These are phyloP conservation scores for Colletotrichum simmondsii DNA, from an alignment of 2,329 filamentous ascomycete species.

Conservation along the genomic window DNA sequence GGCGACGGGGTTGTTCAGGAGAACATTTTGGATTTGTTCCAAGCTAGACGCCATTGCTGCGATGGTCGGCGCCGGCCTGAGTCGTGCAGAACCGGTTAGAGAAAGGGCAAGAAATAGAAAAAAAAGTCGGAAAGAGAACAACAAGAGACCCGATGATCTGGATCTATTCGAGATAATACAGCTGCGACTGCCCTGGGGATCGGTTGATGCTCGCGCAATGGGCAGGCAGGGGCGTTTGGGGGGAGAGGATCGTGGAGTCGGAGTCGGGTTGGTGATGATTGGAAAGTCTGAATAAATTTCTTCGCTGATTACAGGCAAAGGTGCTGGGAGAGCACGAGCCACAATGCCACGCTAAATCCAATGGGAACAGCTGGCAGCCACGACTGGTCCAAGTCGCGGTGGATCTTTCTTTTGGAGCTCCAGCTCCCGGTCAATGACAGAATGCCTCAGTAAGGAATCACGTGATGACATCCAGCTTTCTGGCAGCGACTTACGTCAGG, in stretches of 20 bases:
- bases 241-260: constrained; percentile 24
- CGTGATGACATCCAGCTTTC: not conserved
- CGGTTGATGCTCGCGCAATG: constrained; percentile 29
- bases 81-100: constrained; percentile 40
- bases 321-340: constrained; percentile 34
- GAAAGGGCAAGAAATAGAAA: constrained; percentile 35
- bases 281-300: constrained; percentile 37
- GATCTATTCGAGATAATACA: not conserved
- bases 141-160: constrained; percentile 20
- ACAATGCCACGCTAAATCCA: constrained; percentile 20
- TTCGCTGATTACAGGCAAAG: constrained; percentile 33
- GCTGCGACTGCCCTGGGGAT: constrained; percentile 22
- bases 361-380: constrained; percentile 21
- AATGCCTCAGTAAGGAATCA: not conserved
- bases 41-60: constrained; percentile 61
- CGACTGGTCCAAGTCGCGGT: constrained; percentile 3
- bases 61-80: constrained; percentile 40
- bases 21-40: constrained; percentile 64
- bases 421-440: not conserved
- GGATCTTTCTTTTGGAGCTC: constrained; percentile 5
- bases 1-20: constrained; percentile 80
- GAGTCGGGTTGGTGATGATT: constrained; percentile 21
- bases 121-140: constrained; percentile 36
- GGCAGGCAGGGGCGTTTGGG: constrained; percentile 27
- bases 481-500: not conserved